Evolutionary conservation across 2,329 filamentous ascomycete genomes (phyloP).

Genomic region (Trichoderma afroharzianum): DNA sequence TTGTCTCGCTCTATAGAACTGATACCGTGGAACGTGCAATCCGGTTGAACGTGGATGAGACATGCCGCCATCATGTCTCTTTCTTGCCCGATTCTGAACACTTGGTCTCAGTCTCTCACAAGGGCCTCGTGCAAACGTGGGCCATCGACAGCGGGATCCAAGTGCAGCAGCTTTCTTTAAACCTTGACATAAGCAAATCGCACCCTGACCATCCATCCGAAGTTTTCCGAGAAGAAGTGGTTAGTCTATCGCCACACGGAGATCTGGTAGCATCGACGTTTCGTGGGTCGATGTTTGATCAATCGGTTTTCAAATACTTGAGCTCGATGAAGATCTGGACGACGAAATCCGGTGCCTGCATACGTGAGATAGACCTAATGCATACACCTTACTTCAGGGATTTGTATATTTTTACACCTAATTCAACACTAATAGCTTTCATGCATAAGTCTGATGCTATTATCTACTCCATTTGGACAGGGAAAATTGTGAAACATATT

Average conservation of each 20-base stretch:
- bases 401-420: background rate
- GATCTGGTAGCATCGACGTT: background rate
- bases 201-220: background rate
- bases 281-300: too few species aligned
- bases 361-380: background rate
- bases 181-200: background rate
- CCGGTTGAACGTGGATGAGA: background rate
- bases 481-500: background rate
- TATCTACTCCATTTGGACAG: background rate
- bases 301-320: too few species aligned
- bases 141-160: background rate
- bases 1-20: background rate
- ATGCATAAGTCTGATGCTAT: fast-evolving
- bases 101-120: background rate
- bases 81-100: background rate
- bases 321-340: background rate
- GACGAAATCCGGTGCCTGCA: background rate
- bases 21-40: background rate
- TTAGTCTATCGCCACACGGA: background rate
- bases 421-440: background rate
- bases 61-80: background rate
- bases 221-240: background rate
- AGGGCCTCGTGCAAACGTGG: background rate
- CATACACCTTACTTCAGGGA: background rate
- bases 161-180: background rate